Percentiles rank a stretch among this genome's conserved stretches.
Conservation (phyloP, 2,329 filamentous ascomycete genomes). For the Cordyceps fumosorosea region DNA sequence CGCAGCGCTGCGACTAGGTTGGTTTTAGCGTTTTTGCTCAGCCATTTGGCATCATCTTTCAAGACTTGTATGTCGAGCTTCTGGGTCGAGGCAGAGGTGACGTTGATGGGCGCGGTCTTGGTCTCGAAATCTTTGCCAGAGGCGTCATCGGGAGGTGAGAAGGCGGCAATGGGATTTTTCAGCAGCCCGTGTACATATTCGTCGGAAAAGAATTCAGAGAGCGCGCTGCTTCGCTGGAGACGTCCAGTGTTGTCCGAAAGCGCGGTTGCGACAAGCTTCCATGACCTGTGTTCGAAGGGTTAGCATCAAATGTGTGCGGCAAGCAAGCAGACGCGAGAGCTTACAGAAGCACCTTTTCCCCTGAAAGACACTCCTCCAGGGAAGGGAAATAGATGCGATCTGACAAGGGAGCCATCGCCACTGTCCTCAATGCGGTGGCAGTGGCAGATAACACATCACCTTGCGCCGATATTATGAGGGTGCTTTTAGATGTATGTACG, state of each 20-base stretch:
- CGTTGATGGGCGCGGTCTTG: conserved; percentile 80
- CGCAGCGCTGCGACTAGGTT: conserved; percentile 79
- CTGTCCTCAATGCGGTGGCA: conserved; percentile 41
- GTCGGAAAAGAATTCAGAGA: conserved; percentile 66
- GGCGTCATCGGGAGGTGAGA: conserved; percentile 53
- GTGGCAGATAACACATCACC: conserved; percentile 34
- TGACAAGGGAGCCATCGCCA: conserved; percentile 63
- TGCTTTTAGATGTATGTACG: conserved; percentile 24
- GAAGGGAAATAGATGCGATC: conserved; percentile 74
- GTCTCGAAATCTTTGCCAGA: conserved; percentile 71
- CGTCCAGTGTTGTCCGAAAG: conserved; percentile 50
- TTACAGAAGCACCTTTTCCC: conserved; percentile 74
- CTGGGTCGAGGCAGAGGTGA: conserved; percentile 59
- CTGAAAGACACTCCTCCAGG: conserved; percentile 76
- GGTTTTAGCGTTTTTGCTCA: conserved; percentile 70
- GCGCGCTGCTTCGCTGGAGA: conserved; percentile 44
- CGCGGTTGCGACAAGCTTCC: conserved; percentile 53
- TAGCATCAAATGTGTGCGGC: conserved; percentile 8
- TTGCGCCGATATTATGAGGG: conserved; percentile 16
- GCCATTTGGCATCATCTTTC: conserved; percentile 79
- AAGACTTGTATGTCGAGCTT: conserved; percentile 70
- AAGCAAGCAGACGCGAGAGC: conserved; percentile 26
- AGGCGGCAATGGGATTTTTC: conserved; percentile 61
- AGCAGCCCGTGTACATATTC: conserved; percentile 62
- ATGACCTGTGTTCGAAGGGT: conserved; percentile 41